These are phyloP conservation scores for Babesia ovis DNA, from an alignment of 169 alveolate species.

Conservation along the genomic window DNA sequence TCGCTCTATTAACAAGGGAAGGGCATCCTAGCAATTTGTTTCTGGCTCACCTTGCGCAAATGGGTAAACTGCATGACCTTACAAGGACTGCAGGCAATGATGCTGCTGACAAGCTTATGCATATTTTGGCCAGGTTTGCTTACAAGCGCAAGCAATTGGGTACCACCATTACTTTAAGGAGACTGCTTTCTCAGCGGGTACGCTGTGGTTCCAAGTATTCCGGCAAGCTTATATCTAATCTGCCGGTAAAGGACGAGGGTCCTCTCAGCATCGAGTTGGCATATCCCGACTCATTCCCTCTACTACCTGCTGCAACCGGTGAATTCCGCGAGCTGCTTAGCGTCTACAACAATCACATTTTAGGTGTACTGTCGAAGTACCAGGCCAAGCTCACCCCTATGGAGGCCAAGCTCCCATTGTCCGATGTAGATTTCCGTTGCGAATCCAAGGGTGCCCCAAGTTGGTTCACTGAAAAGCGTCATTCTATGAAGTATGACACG, in stretches of 20 bases:
- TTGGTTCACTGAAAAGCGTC: conserved; percentile 18
- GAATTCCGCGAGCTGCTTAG: conserved; percentile 6
- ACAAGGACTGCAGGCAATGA: background rate
- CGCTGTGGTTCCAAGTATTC: conserved; percentile 31
- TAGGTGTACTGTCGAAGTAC: conserved; percentile 31
- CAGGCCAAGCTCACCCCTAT: conserved; percentile 35
- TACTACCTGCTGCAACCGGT: conserved; percentile 28
- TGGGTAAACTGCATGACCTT: conserved; percentile 25
- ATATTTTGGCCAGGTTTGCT: conserved; percentile 20
- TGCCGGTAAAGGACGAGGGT: background rate
- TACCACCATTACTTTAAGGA: conserved; percentile 24
- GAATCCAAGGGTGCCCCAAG: background rate
- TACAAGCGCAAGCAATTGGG: conserved; percentile 50
- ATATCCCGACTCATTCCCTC: conserved; percentile 62
- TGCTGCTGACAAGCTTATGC: conserved; percentile 22
- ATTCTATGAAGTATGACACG: background rate
- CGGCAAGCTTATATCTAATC: conserved; percentile 11
- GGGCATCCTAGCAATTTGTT: conserved; percentile 70
- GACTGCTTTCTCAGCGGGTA: conserved; percentile 41
- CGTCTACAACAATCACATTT: conserved; percentile 37
- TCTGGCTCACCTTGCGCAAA: conserved; percentile 57
- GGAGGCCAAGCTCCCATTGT: conserved; percentile 33
- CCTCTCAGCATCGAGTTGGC: conserved; percentile 15
- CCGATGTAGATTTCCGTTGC: conserved; percentile 23
- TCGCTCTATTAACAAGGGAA: conserved; percentile 66